These are phyloP conservation scores for Moniliella sp. DNA, from an alignment of 1,284 basidiomycete species.

Conservation along the genomic window DNA sequence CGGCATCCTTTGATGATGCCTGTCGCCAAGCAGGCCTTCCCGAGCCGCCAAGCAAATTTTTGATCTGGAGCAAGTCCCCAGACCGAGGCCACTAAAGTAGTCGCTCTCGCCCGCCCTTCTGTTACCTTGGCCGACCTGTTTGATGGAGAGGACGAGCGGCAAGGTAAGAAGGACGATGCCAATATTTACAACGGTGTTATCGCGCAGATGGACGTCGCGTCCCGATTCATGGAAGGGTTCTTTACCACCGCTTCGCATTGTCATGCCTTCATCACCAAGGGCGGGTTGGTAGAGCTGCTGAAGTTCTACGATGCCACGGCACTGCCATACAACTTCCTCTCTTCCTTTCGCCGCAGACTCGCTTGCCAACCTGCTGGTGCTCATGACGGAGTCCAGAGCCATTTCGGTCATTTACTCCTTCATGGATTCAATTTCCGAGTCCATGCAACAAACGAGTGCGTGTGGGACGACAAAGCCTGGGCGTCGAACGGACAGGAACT, in stretches of 20 bases:
- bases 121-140: conserved; percentile 15
- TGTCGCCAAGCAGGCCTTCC: too few relatives aligned
- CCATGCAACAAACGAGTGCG: conserved; percentile 48
- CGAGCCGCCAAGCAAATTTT: too few relatives aligned
- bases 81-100: background rate
- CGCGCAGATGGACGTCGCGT: conserved; percentile 19
- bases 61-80: background rate
- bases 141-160: conserved; percentile 8
- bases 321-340: conserved; percentile 68
- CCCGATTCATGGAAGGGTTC: conserved; percentile 52
- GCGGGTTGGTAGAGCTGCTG: conserved; percentile 56
- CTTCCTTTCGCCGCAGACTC: conserved; percentile 57
- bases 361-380: conserved; percentile 64
- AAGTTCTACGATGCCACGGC: conserved; percentile 61
- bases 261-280: conserved; percentile 64
- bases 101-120: background rate
- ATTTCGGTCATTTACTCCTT: conserved; percentile 53
- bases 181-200: conserved; percentile 15
- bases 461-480: conserved; percentile 41
- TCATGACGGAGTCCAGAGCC: conserved; percentile 65
- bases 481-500: background rate
- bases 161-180: conserved; percentile 9
- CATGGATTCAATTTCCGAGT: conserved; percentile 49
- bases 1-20: too few relatives aligned
- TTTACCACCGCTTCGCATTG: conserved; percentile 70